Evolutionary conservation across 1,139 yeast species (phyloP).

Genomic region (Williopsis jadinii): DNA sequence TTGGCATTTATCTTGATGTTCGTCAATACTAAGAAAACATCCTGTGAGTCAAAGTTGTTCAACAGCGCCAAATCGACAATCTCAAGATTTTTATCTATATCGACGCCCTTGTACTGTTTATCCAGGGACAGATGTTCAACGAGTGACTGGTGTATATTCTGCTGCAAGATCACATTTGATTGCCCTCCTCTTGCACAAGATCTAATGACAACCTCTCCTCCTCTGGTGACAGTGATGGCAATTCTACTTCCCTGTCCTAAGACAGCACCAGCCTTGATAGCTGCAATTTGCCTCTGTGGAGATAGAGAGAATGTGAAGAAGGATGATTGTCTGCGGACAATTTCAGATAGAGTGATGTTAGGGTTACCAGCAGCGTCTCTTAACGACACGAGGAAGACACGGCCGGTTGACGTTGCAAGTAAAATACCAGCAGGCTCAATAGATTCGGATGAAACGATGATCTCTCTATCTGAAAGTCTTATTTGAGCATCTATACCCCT

Average conservation of each 20-base stretch:
- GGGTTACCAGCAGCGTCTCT: slow-evolving; percentile 69
- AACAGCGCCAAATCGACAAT: slow-evolving; percentile 48
- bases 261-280: slow-evolving; percentile 52
- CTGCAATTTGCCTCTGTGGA: slow-evolving; percentile 42
- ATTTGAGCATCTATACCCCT: slow-evolving; percentile 32
- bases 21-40: slow-evolving; percentile 45
- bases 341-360: slow-evolving; percentile 16
- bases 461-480: slow-evolving; percentile 43
- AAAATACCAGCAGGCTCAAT: slow-evolving; percentile 74
- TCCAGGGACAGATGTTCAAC: slow-evolving; percentile 29
- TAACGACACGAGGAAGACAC: slow-evolving; percentile 56
- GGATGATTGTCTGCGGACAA: slow-evolving; percentile 27
- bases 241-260: slow-evolving; percentile 46
- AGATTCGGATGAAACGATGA: slow-evolving; percentile 48
- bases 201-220: slow-evolving; percentile 41
- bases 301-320: slow-evolving; percentile 23
- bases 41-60: slow-evolving; percentile 24
- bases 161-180: slow-evolving; percentile 30
- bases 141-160: slow-evolving; percentile 29
- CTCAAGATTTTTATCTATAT: slow-evolving; percentile 31
- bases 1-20: slow-evolving; percentile 28
- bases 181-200: slow-evolving; percentile 39
- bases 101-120: slow-evolving; percentile 37
- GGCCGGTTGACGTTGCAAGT: slow-evolving; percentile 63
- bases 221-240: slow-evolving; percentile 31